A percentile compares a stretch with the other conserved stretches of the same genome.
phyloP scores from a whole-genome alignment of 2,329 filamentous ascomycete species.

The Calonectria leucothoes region DNA sequence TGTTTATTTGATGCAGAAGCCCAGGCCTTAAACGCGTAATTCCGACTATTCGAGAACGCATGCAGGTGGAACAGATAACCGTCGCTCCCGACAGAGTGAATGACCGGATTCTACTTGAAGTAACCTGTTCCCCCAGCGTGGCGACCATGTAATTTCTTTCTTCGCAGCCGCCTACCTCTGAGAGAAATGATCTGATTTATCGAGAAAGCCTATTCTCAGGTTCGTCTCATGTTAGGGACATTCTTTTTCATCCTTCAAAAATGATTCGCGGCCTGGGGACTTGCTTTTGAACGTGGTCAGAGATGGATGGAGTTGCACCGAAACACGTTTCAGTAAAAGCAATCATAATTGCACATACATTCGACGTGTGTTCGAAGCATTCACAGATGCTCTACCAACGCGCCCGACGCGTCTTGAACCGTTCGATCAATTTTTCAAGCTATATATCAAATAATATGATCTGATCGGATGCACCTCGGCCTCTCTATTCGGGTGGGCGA shows the following conservation, averaged over 20 bases:
- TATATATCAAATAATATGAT: background rate
- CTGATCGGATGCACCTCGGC: background rate
- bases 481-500: background rate
- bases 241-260: no score
- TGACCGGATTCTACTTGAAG: background rate
- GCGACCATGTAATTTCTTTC: background rate
- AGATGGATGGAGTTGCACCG: no score
- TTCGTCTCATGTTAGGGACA: background rate
- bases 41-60: background rate
- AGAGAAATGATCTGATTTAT: background rate
- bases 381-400: no score
- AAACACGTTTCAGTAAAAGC: no score
- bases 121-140: background rate
- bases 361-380: no score
- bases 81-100: background rate
- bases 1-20: background rate
- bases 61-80: background rate
- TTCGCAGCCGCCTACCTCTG: background rate
- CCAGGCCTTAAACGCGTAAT: background rate
- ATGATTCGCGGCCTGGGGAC: no score
- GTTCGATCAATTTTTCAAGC: no score
- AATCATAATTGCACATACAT: no score
- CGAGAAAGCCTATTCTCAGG: background rate
- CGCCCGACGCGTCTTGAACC: no score
- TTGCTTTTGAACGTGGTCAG: no score